Evolutionary conservation across 129 eudicot species (phyloP), one percentile per base, ranked within the genome.

Genomic region (Escallonia herrerae): DNA sequence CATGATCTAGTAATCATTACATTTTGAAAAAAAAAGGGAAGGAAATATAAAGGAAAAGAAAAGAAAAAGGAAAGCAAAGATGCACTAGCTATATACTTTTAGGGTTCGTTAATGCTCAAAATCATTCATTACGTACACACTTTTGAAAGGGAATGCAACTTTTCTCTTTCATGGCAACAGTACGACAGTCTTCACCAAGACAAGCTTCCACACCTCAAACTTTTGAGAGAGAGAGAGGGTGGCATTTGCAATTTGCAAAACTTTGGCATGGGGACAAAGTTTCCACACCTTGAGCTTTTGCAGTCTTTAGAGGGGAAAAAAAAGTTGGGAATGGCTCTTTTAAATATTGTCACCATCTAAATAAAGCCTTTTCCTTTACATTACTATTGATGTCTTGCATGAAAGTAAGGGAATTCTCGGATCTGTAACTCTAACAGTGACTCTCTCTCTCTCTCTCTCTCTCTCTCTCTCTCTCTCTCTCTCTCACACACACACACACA

Each of bases 391-490:
- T 75, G 61, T 71, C 77, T 80, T 86, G 80, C 86, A 83, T 83
- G 82, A 83, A 86, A 83, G 95, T 81, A 86, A 82, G 90, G 79
- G 79, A 77, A 71, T 67, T 77, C 90, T 87, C 69, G 95, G 95
- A 87, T 87, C 95, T 78, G 71, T 46, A 58, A 76, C 87, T 65
- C 82, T 40, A 71, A 40, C 65, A 74, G 33, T 22, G 33, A 70
- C 77, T 65, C 70, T 77, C 61, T 15, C 72, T 70, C 76, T 63
- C 74, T 74, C 59, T 74, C 72, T 64, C 56, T 43, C 65, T 69
- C 72, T 49, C 59, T 75, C 49, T 67, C n/a, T n/a, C n/a, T n/a
- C n/a, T n/a, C n/a, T n/a, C n/a, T n/a, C 45, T 40, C 46, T 58
- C 40, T 61, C 49, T 65, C 52, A 37, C 66, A 56, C 77, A 45